Conservation (phyloP, 495 filamentous ascomycete species). For the Penicillium odoratum region DNA sequence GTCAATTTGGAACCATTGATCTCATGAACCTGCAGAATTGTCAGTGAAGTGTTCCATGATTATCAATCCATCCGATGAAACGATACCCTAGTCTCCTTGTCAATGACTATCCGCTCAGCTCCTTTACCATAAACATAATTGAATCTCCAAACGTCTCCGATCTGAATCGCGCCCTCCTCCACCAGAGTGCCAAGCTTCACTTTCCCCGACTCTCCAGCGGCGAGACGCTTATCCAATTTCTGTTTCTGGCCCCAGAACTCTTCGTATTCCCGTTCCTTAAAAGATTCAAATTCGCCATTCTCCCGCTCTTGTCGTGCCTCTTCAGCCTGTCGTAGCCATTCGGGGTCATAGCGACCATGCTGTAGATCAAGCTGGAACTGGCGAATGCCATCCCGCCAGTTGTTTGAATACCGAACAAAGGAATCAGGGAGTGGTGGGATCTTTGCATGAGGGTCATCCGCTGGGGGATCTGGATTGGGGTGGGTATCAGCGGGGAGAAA, state of each 20-base stretch:
- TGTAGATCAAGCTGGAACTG: slow-evolving; percentile 62
- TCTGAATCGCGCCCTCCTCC: slow-evolving; percentile 44
- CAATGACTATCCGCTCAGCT: slow-evolving; percentile 34
- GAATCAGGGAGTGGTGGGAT: slow-evolving; percentile 42
- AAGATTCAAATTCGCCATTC: slow-evolving; percentile 69
- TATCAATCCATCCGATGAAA: not conserved
- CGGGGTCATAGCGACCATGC: slow-evolving; percentile 60
- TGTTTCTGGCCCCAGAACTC: slow-evolving; percentile 70
- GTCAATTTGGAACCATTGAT: slow-evolving; percentile 36
- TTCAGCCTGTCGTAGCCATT: slow-evolving; percentile 67
- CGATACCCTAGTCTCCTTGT: slow-evolving; percentile 52
- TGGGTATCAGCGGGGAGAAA: slow-evolving; percentile 55
- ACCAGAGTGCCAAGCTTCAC: slow-evolving; percentile 50
- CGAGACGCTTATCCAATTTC: slow-evolving; percentile 34
- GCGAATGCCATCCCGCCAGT: slow-evolving; percentile 49
- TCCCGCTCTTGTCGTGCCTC: slow-evolving; percentile 60
- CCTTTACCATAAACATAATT: slow-evolving; percentile 33
- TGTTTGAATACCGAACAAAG: slow-evolving; percentile 52
- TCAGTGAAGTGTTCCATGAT: slow-evolving; percentile 11
- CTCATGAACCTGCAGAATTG: slow-evolving; percentile 33
- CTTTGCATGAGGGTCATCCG: slow-evolving; percentile 31
- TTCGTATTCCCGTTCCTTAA: slow-evolving; percentile 65
- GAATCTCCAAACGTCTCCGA: slow-evolving; percentile 55
- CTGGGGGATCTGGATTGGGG: slow-evolving; percentile 33
- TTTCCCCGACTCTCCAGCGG: slow-evolving; percentile 49